phyloP scores from a whole-genome alignment of 305 asterid genomes.

The Rubia peregrina region DNA sequence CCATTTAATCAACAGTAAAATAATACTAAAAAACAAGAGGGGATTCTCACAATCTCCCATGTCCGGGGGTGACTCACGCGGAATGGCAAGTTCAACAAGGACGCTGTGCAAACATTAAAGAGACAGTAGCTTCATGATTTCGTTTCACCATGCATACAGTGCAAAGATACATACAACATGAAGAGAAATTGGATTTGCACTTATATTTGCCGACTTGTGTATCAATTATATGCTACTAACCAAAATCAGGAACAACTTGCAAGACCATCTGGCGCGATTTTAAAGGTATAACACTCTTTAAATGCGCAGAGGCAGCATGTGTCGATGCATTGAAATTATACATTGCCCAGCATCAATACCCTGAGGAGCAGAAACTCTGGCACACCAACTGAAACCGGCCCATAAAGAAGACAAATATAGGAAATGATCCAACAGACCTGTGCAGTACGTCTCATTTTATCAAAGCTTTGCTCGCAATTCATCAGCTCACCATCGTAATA shows the following conservation, averaged over 20 bases:
- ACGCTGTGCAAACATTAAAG: slow-evolving; percentile 44
- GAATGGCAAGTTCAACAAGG: slow-evolving; percentile 81
- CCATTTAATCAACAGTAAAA: slow-evolving; percentile 16
- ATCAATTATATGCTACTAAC: background rate
- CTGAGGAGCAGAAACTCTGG: slow-evolving; percentile 3
- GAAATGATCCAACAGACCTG: slow-evolving; percentile 45
- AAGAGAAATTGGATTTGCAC: slow-evolving; percentile 6
- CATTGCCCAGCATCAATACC: slow-evolving; percentile 16
- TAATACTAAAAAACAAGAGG: slow-evolving; percentile 13
- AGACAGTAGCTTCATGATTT: background rate
- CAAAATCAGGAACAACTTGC: background rate
- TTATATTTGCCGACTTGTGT: background rate
- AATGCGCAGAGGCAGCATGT: background rate
- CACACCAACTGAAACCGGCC: background rate
- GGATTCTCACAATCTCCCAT: slow-evolving; percentile 71
- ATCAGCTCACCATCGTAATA: slow-evolving; percentile 69
- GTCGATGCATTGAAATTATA: background rate
- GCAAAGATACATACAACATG: background rate
- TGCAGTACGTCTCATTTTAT: slow-evolving; percentile 92
- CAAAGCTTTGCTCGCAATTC: slow-evolving; percentile 69
- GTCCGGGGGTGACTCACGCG: slow-evolving; percentile 81
- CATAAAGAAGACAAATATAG: slow-evolving; percentile 4
- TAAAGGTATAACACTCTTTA: background rate
- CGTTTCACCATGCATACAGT: background rate
- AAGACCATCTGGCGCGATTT: background rate